phyloP scores from a whole-genome alignment of 345 rosid genomes.

The Acer campestre region DNA sequence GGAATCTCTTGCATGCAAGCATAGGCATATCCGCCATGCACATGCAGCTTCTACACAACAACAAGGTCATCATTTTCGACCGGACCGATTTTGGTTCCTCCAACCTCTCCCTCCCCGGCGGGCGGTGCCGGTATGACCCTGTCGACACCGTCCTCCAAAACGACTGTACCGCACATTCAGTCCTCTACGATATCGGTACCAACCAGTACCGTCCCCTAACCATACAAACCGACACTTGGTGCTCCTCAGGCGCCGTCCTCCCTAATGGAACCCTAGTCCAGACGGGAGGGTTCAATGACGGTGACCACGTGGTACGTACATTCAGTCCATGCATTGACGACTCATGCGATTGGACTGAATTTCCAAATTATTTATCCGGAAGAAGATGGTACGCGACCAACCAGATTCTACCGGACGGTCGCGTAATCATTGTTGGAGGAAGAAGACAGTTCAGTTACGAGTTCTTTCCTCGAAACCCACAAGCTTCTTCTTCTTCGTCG shows the following conservation, averaged over 20 bases:
- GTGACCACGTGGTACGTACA: constrained; percentile 55
- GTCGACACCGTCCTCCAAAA: constrained; percentile 35
- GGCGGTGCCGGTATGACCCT: constrained; percentile 49
- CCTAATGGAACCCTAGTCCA: constrained; percentile 73
- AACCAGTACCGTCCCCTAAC: constrained; percentile 61
- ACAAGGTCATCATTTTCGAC: constrained; percentile 78
- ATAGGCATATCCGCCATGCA: constrained; percentile 91
- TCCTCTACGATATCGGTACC: constrained; percentile 60
- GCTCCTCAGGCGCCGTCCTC: constrained; percentile 77
- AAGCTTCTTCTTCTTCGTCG: not conserved
- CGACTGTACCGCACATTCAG: constrained; percentile 87
- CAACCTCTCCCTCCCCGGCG: constrained; percentile 60
- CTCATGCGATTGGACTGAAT: constrained; percentile 74
- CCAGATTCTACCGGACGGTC: constrained; percentile 76
- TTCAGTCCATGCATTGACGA: constrained; percentile 51
- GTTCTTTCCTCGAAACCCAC: constrained; percentile 44
- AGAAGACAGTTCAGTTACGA: constrained; percentile 72
- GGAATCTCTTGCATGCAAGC: constrained; percentile 64
- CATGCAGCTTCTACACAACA: constrained; percentile 76
- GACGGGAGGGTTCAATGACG: constrained; percentile 80
- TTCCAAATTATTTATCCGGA: constrained; percentile 38
- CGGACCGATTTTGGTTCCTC: constrained; percentile 82
- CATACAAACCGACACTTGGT: constrained; percentile 78
- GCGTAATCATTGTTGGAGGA: constrained; percentile 72
- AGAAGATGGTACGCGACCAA: constrained; percentile 86